phyloP scores from a whole-genome alignment of 805 yeast species.

The Candida pini region DNA sequence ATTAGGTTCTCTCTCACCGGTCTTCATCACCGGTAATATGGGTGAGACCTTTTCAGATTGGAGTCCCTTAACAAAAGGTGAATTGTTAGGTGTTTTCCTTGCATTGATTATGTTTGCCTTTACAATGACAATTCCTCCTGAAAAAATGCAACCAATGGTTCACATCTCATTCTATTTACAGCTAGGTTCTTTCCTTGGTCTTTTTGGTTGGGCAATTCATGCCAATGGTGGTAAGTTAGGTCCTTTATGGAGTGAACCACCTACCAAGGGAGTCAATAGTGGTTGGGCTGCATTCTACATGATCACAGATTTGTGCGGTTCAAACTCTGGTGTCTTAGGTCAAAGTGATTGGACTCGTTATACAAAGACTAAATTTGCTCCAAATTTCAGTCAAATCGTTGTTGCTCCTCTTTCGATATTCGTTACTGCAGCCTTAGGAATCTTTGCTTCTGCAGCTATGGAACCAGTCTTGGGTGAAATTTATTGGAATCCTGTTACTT shows the following conservation, averaged over 20 bases:
- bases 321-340: slow-evolving; percentile 35
- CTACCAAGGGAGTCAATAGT: slow-evolving; percentile 17
- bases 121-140: slow-evolving; percentile 30
- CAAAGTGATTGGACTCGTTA: slow-evolving; percentile 39
- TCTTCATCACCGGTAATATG: no score
- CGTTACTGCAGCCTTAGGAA: slow-evolving; percentile 48
- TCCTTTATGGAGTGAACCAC: slow-evolving; percentile 15
- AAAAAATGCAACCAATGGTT: slow-evolving; percentile 20
- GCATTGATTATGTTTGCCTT: slow-evolving; percentile 42
- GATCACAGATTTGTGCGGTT: slow-evolving; percentile 34
- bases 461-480: slow-evolving; percentile 35
- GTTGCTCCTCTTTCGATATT: slow-evolving; percentile 41
- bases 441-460: slow-evolving; percentile 51
- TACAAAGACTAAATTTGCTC: slow-evolving; percentile 16
- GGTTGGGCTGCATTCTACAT: slow-evolving; percentile 40
- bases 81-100: slow-evolving; percentile 38
- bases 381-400: slow-evolving; percentile 9
- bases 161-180: slow-evolving; percentile 21
- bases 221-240: slow-evolving; percentile 28
- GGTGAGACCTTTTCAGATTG: no score
- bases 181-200: slow-evolving; percentile 19
- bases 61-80: slow-evolving; percentile 32
- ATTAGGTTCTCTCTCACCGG: slow-evolving; percentile 34
- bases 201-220: slow-evolving; percentile 22
- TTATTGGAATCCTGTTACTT: slow-evolving; percentile 44